These are phyloP conservation scores for Limnanthes douglasii DNA, from an alignment of 345 rosid genomes.

Conservation along the genomic window DNA sequence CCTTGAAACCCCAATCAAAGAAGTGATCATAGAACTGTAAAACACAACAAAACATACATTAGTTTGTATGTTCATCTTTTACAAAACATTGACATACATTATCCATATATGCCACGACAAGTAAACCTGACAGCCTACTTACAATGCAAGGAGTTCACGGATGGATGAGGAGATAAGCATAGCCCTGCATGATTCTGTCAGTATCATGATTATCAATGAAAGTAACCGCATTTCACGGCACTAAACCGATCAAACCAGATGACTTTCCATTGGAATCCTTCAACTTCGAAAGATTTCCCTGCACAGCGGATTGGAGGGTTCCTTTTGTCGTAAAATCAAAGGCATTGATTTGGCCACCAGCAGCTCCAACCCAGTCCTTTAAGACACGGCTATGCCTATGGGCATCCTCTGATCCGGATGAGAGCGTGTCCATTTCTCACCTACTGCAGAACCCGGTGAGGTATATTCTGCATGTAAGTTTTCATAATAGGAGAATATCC, in stretches of 20 bases:
- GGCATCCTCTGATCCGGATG: conserved; percentile 31
- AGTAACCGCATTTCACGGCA: conserved; percentile 65
- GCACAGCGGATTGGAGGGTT: conserved; percentile 56
- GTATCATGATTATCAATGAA: conserved; percentile 82
- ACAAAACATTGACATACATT: background rate
- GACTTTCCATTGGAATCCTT: conserved; percentile 64
- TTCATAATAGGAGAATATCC: conserved; percentile 62
- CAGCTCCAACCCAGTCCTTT: conserved; percentile 56
- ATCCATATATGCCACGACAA: too few relatives aligned
- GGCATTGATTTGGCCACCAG: conserved; percentile 46
- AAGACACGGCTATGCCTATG: conserved; percentile 47
- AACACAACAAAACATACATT: background rate
- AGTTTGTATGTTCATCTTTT: too few relatives aligned
- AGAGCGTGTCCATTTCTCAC: conserved; percentile 57
- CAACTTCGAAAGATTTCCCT: conserved; percentile 69
- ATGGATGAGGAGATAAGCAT: conserved; percentile 75
- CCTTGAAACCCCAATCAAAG: conserved; percentile 54
- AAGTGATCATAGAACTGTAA: conserved; percentile 81
- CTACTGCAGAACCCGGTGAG: conserved; percentile 64
- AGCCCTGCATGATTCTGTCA: conserved; percentile 79
- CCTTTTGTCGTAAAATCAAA: conserved; percentile 91
- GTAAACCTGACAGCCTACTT: too few relatives aligned
- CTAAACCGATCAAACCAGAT: conserved; percentile 56
- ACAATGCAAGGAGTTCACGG: conserved; percentile 71
- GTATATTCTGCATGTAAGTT: conserved; percentile 27